Evolutionary conservation across 2,329 filamentous ascomycete species (phyloP), one percentile per base, ranked within the genome.

Genomic region (Penicillium paneum): DNA sequence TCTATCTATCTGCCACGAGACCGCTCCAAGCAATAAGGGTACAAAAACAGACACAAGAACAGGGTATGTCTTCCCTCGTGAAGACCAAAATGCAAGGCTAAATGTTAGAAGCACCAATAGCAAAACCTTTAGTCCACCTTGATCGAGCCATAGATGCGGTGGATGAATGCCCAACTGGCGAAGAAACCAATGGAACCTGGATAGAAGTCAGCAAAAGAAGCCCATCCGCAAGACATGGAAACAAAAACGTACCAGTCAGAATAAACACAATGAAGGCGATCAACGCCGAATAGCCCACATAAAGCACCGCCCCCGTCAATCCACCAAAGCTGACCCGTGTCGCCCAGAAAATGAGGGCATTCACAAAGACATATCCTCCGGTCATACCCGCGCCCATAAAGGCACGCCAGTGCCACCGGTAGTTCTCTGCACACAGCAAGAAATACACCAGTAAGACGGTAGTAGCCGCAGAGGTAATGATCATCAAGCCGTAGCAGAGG

Each of bases 351-450:
- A 97, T 81, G 63, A 99, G 75, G 49, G 91, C 92, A 73, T 96
- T 95, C 36, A 89, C 77, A 73, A 97, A 97, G 42, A 99, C 91
- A 71, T 97, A 99, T 13, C 84, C 83, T 1, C 92, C 92, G 49
- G 89, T 95, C 69, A 91, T 93, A 55, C 94, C 94, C 0, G 91
- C 91, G 2, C 91, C 93, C 56, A 91, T 82, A 78, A 99, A 99
- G 6, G 91, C 87, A 49, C 94, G 85, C 94, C 94, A 99, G 67
- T 97, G 94, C 94, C 94, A 99, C 73, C 96, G 89, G 76, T 99
- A 99, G 76, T 99, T 94, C 77, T 99, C 94, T 0, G 90, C 87
- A 70, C 93, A 97, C 13, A 99, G 85, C 64, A 99, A 73, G 79
- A 97, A 97, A 76, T 99, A 99, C 0, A 97, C 90, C 82, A 97